phyloP scores from a whole-genome alignment of 164 flowering plant genomes.

The Piper longum region DNA sequence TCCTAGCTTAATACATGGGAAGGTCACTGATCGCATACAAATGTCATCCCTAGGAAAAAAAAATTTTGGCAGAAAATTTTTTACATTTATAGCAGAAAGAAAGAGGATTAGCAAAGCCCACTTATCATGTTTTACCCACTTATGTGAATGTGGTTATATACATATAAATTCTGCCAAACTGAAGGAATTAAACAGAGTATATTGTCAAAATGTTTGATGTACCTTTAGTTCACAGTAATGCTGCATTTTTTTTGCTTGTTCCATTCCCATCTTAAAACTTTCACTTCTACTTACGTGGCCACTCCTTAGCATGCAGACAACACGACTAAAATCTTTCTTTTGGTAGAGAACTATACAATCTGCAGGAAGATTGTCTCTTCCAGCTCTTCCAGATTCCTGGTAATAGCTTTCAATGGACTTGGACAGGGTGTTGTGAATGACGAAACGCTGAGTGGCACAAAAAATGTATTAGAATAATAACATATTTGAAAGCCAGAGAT shows the following conservation, averaged over 20 bases:
- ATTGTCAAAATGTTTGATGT: background rate
- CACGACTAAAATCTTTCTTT: no score
- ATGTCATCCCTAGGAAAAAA: no score
- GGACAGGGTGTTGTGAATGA: no score
- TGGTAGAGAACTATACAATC: conserved; percentile 6
- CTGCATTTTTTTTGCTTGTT: conserved; percentile 79
- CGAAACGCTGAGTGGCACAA: no score
- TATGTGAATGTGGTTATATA: background rate
- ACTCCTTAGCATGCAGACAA: no score
- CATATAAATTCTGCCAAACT: background rate
- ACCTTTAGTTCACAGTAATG: conserved; percentile 90
- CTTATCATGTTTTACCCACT: background rate
- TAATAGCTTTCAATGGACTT: no score
- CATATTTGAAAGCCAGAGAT: no score
- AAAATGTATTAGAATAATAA: no score
- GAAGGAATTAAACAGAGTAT: no score
- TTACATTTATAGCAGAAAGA: background rate
- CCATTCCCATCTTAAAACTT: conserved; percentile 63
- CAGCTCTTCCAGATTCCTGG: no score
- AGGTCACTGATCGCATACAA: background rate
- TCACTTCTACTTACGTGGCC: conserved; percentile 18
- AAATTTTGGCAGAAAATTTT: no score
- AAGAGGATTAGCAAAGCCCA: background rate
- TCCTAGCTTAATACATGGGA: background rate
- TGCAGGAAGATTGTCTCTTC: no score